A percentile compares a stretch with the other conserved stretches of the same genome.
Conservation (phyloP, 345 rosid species). For the Capsella bursapastoris region DNA sequence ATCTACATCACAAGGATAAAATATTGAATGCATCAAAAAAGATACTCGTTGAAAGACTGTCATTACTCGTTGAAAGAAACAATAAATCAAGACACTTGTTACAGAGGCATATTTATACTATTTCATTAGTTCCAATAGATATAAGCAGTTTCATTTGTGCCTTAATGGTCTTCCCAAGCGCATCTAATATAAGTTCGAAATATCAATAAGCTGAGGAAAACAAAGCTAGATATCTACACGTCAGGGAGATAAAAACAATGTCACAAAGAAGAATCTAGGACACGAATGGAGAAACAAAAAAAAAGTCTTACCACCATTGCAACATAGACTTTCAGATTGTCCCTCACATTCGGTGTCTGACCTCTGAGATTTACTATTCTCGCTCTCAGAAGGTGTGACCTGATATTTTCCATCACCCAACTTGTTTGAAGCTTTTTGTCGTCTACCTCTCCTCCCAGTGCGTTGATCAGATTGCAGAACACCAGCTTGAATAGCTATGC, state of each 20-base stretch:
- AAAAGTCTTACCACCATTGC: constrained; percentile 47
- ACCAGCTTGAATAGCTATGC: constrained; percentile 51
- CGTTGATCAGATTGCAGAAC: constrained; percentile 54
- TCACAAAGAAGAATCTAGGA: constrained; percentile 13
- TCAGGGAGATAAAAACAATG: not conserved
- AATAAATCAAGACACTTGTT: constrained; percentile 5
- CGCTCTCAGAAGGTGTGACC: constrained; percentile 52
- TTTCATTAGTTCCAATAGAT: not conserved
- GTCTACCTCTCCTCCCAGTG: constrained; percentile 72
- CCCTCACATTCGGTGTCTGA: constrained; percentile 39
- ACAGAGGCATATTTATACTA: not conserved
- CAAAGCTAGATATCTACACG: not conserved
- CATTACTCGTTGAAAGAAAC: constrained; percentile 10
- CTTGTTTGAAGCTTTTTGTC: constrained; percentile 66
- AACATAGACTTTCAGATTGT: constrained; percentile 37
- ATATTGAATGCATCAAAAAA: constrained; percentile 37
- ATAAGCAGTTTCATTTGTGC: not conserved
- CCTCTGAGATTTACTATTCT: constrained; percentile 50
- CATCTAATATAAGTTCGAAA: constrained; percentile 15
- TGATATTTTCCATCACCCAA: constrained; percentile 55
- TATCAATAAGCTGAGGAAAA: constrained; percentile 4
- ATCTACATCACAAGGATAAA: constrained; percentile 47
- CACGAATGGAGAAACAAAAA: not conserved
- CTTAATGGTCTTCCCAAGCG: constrained; percentile 6
- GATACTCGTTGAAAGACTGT: constrained; percentile 1